Base-by-base conservation (phyloP, 306 rosid species). In the Malus asiatica region DNA sequence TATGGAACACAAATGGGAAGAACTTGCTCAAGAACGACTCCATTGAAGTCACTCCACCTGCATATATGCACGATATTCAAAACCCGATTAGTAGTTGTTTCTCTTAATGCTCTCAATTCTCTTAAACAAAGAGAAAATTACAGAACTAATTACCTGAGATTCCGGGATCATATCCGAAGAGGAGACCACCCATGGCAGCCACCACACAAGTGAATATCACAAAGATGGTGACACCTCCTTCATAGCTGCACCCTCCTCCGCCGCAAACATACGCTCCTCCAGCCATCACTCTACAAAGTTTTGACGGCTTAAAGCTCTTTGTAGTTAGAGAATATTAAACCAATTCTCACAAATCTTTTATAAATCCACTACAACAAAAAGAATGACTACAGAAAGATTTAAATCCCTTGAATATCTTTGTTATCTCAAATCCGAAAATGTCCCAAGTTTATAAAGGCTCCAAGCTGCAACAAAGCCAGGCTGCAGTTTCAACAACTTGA, bases 21-120 rank as follows among this genome's bases (percentile, higher is more conserved):
- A 85, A 85, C 38, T 85, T 71, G 64, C 48, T 20, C 72, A 82
- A 66, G 51, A 85, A 85, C 3, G 80, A 72, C 10, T 76, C 69
- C 88, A 85, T 85, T 27, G 84, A 76, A 29, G 86, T 85, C 67
- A 79, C 86, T 10, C 86, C 88, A 27, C 87, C 84, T 83, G 38
- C 66, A 29, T 27, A 62, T 62, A 15, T 0, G 66, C 16, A 11
- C 0, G 13, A 57, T 57, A n/a, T 3, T 57, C 27, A 62, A 27
- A 27, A 62, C 38, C 16, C 15, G 35, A 25, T 62, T 3, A 29
- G 10, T 62, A 27, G 20, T 58, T 58, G 30, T 58, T 58, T 48
- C 53, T 48, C 53, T 58, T 58, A 14, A 22, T 58, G 63, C 23
- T 2, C 30, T 10, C 63, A 22, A 4, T 58, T 58, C 30, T 58